Conservation (phyloP, 1,284 basidiomycete genomes). For the Boletellus sp. region DNA sequence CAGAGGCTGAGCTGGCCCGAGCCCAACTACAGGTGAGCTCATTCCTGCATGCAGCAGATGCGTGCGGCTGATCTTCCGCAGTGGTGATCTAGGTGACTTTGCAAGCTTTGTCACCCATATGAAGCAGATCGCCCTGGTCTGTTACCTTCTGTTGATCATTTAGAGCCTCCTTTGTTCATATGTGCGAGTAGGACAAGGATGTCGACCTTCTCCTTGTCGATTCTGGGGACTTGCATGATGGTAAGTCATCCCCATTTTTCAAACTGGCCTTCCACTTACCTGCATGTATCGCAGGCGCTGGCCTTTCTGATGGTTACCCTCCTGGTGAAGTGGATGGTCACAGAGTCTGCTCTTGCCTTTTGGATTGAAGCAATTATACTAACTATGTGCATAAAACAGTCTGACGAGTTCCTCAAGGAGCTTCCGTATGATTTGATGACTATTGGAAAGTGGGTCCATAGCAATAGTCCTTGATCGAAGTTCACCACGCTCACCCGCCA, state of each 20-base stretch:
- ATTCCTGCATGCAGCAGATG: not conserved
- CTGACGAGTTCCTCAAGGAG: constrained; percentile 68
- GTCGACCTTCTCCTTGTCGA: constrained; percentile 72
- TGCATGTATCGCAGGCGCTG: constrained; percentile 46
- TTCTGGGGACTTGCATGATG: constrained; percentile 82
- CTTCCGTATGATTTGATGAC: constrained; percentile 82
- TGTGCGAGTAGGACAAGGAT: constrained; percentile 47
- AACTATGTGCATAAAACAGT: constrained; percentile 34
- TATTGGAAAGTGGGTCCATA: constrained; percentile 67
- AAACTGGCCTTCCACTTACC: not conserved
- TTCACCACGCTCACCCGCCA: constrained; percentile 4
- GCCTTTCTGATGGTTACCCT: constrained; percentile 69
- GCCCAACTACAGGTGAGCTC: constrained; percentile 63
- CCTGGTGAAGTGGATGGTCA: constrained; percentile 68
- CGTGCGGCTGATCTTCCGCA: constrained; percentile 15
- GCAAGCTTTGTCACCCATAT: constrained; percentile 79
- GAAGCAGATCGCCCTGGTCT: constrained; percentile 63
- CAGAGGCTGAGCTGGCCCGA: constrained; percentile 67
- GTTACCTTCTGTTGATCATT: constrained; percentile 15
- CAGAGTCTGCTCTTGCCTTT: constrained; percentile 40
- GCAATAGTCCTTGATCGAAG: not conserved
- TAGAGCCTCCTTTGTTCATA: not conserved
- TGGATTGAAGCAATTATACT: not conserved
- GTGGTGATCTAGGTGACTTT: constrained; percentile 79
- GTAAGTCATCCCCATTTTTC: constrained; percentile 30